Evolutionary conservation across 2,329 filamentous ascomycete genomes (phyloP).

Genomic region (Pestalotiopsis sp.): DNA sequence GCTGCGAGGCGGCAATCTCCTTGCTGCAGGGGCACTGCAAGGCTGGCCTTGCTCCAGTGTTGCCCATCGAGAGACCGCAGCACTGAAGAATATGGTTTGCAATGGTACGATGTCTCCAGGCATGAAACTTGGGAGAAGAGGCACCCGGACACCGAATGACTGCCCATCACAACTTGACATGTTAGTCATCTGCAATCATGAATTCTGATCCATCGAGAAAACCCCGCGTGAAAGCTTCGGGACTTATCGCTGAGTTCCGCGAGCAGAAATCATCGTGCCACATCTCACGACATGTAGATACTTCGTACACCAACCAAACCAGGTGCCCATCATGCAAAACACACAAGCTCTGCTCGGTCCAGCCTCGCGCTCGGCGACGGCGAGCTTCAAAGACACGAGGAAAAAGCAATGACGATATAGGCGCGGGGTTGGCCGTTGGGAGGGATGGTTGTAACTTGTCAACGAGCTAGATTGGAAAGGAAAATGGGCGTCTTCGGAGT

Average conservation of each 20-base stretch:
- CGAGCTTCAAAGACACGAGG: neutral
- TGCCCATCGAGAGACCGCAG: neutral
- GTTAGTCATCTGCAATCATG: neutral
- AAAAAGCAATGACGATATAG: constrained; percentile 5
- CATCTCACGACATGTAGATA: neutral
- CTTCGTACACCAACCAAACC: too few relatives aligned
- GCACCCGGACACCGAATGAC: neutral
- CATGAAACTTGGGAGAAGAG: neutral
- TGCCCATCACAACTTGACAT: neutral
- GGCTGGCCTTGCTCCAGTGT: neutral
- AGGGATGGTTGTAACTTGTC: neutral
- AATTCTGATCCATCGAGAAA: neutral
- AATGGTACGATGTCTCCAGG: neutral
- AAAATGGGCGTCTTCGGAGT: constrained; percentile 7
- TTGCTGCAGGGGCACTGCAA: neutral
- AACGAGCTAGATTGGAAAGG: neutral
- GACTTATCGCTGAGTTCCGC: neutral
- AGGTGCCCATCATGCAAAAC: neutral
- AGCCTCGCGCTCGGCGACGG: neutral
- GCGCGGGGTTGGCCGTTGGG: constrained; percentile 4
- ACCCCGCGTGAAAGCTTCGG: neutral
- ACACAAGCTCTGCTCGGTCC: neutral
- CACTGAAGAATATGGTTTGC: neutral
- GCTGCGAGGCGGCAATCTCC: neutral
- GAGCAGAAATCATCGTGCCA: neutral